A percentile compares a stretch with the other conserved stretches of the same genome.
These are phyloP conservation scores for Protomyces lactucae-debilis DNA, from an alignment of 1,139 yeast species.

Conservation along the genomic window DNA sequence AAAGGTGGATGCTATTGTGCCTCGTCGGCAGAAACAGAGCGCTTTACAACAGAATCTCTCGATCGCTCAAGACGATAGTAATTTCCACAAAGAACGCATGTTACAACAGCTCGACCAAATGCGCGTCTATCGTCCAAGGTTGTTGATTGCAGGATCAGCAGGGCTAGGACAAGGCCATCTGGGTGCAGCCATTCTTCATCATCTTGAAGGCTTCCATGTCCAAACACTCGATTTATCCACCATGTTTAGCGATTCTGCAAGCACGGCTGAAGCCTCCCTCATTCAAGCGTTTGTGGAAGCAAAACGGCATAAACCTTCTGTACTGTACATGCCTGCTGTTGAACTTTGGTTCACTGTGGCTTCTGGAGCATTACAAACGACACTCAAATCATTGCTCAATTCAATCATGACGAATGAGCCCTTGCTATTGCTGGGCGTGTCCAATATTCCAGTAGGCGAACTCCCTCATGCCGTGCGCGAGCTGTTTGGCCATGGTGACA, in stretches of 20 bases:
- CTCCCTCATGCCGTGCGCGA: slow-evolving; percentile 42
- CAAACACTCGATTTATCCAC: slow-evolving; percentile 80
- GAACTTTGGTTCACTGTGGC: slow-evolving; percentile 72
- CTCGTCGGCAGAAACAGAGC: slow-evolving; percentile 55
- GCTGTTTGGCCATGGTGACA: slow-evolving; percentile 54
- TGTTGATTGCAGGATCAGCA: slow-evolving; percentile 64
- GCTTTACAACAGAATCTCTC: slow-evolving; percentile 67
- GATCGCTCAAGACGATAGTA: slow-evolving; percentile 60
- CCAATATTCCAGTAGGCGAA: slow-evolving; percentile 49
- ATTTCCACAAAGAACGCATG: slow-evolving; percentile 64
- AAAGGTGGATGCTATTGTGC: slow-evolving; percentile 58
- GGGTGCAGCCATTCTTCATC: slow-evolving; percentile 74
- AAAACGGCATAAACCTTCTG: slow-evolving; percentile 82
- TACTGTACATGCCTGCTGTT: slow-evolving; percentile 75
- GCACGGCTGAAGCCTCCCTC: slow-evolving; percentile 73
- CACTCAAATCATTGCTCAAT: slow-evolving; percentile 64
- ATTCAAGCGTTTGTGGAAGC: slow-evolving; percentile 87
- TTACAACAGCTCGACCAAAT: slow-evolving; percentile 51
- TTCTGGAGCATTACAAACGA: slow-evolving; percentile 64
- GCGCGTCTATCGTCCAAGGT: slow-evolving; percentile 75
- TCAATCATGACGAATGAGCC: slow-evolving; percentile 68
- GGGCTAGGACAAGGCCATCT: slow-evolving; percentile 89
- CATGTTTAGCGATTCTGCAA: slow-evolving; percentile 69
- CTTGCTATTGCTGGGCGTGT: slow-evolving; percentile 69
- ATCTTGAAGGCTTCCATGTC: slow-evolving; percentile 83